Evolutionary conservation across 371 early-diverging fungal genomes (phyloP), one percentile per base, ranked within the genome.

Genomic region (Zychaea mexicana): DNA sequence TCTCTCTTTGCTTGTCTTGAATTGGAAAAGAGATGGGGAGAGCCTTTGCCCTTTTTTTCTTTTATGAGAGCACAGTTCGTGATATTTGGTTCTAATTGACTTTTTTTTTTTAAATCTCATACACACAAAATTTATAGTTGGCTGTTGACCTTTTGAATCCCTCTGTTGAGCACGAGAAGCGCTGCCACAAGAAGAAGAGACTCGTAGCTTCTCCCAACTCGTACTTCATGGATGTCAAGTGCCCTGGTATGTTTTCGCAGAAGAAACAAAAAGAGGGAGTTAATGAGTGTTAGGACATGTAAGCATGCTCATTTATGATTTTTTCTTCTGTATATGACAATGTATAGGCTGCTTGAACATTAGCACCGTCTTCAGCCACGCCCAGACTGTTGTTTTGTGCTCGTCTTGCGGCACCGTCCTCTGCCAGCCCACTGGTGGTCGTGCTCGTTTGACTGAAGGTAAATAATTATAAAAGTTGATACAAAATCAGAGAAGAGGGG

Each of bases 161-260:
- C 66, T 88, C 96, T 73, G 87, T 89, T 79, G 94, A 95, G 78
- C 87, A 89, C 81, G 94, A 98, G 87, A 89, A 89, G 87, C 91
- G 93, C 76, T 85, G 87, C 76, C 97, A 98, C 96, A 99, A 99
- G 93, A 92, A 97, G 73, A 99, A 99, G 94, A 91, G 99, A 82
- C 89, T 99, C 67, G 99, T 99, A 74, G 99, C 97, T 87, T 91
- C 92, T 77, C 97, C 98, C 71, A 98, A 99, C 94, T 98, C 99
- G 49, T 99, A 92, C 92, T 99, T 99, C 88, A 99, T 99, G 98
- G 98, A 99, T 78, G 99, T 99, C 71, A 98, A 98, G 90, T 99
- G 99, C 91, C 89, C 92, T 62, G 94, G 94, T 92, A 85, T 66
- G 83, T n/a, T n/a, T n/a, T n/a, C n/a, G n/a, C n/a, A 5, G 12